These are phyloP conservation scores for Mallotus repandus DNA, from an alignment of 441 rosid species.

Conservation along the genomic window DNA sequence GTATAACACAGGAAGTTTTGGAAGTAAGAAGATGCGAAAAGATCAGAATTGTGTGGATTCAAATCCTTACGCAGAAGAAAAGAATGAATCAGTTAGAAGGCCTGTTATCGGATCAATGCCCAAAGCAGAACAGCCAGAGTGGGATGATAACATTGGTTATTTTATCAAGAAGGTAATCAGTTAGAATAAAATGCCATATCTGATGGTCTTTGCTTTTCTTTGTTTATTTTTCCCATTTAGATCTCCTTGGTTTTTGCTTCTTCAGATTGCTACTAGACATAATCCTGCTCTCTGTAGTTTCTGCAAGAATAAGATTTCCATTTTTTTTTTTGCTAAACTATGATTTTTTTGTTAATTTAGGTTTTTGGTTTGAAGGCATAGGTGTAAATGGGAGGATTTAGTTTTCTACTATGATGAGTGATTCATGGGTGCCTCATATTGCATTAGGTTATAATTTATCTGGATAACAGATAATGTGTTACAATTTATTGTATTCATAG, in stretches of 20 bases:
- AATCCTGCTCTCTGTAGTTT: background rate
- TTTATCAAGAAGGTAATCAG: slow-evolving; percentile 75
- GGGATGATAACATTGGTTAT: slow-evolving; percentile 72
- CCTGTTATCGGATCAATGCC: slow-evolving; percentile 2
- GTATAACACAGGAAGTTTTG: slow-evolving; percentile 57
- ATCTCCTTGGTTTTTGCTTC: slow-evolving; percentile 5
- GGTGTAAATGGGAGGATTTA: background rate
- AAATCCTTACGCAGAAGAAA: slow-evolving; percentile 50
- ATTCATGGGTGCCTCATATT: background rate
- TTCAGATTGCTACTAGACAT: background rate
- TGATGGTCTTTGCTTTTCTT: background rate
- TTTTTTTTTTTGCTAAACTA: background rate
- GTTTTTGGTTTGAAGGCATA: slow-evolving; percentile 5
- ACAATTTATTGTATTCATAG: background rate
- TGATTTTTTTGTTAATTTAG: background rate
- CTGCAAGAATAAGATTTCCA: background rate
- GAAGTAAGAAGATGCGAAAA: slow-evolving; percentile 76
- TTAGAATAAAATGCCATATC: background rate
- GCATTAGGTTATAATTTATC: background rate
- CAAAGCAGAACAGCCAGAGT: slow-evolving; percentile 40
- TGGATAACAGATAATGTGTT: background rate
- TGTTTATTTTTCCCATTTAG: background rate
- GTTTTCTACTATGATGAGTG: background rate
- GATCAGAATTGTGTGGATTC: slow-evolving; percentile 47
- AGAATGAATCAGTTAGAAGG: slow-evolving; percentile 19